Conservation (phyloP, 805 yeast genomes). For the Dipodascus albidus region DNA sequence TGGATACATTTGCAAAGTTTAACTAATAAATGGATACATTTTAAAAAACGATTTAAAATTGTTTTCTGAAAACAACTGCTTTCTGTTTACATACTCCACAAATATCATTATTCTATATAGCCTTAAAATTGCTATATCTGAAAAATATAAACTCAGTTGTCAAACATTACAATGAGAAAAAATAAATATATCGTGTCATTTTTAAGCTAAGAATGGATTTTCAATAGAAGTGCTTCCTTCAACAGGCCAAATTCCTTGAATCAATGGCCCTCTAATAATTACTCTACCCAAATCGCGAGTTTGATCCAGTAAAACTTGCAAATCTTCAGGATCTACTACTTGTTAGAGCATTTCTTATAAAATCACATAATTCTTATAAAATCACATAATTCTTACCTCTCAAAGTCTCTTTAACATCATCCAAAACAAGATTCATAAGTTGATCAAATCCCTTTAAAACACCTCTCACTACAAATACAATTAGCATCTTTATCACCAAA, state of each 20-base stretch:
- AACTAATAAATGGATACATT: too few relatives aligned
- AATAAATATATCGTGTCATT: background rate
- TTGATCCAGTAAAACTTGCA: conserved; percentile 38
- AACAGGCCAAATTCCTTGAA: conserved; percentile 58
- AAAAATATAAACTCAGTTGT: too few relatives aligned
- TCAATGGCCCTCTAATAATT: conserved; percentile 75
- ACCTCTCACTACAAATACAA: conserved; percentile 41
- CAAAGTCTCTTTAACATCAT: conserved; percentile 51
- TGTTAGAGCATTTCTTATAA: conserved; percentile 8
- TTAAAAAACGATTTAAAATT: too few relatives aligned
- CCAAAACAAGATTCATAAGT: conserved; percentile 72
- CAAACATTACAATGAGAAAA: too few relatives aligned
- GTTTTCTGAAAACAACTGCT: too few relatives aligned
- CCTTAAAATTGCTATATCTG: too few relatives aligned
- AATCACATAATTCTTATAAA: background rate
- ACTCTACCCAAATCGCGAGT: conserved; percentile 66
- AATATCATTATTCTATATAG: too few relatives aligned
- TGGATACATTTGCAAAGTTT: too few relatives aligned
- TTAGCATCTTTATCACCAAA: background rate
- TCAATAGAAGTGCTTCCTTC: conserved; percentile 61
- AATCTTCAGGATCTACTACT: conserved; percentile 45
- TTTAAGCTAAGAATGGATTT: conserved; percentile 44
- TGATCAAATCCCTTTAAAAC: conserved; percentile 85
- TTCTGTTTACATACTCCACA: too few relatives aligned
- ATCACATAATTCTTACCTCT: conserved; percentile 31